phyloP scores from a whole-genome alignment of 805 yeast genomes.

The Pichia paraexigua region DNA sequence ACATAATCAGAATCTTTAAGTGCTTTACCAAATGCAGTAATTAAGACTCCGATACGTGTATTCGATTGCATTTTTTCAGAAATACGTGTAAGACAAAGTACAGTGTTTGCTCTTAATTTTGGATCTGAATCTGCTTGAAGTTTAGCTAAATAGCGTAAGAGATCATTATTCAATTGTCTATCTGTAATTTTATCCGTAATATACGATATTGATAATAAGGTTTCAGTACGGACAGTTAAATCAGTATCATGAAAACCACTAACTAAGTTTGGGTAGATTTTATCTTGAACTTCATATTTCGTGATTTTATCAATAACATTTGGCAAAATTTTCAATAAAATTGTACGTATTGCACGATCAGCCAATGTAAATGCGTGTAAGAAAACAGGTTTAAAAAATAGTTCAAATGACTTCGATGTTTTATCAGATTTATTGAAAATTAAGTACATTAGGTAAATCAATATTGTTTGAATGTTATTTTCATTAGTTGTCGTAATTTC shows the following conservation, averaged over 20 bases:
- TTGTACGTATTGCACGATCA: constrained; percentile 71
- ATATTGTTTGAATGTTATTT: constrained; percentile 19
- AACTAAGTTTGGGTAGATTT: constrained; percentile 58
- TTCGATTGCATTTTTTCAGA: constrained; percentile 47
- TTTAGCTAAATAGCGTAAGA: constrained; percentile 72
- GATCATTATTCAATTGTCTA: constrained; percentile 79
- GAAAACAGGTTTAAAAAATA: constrained; percentile 51
- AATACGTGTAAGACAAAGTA: constrained; percentile 59
- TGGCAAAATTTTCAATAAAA: constrained; percentile 60
- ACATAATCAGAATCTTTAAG: constrained; percentile 72
- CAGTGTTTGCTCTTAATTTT: constrained; percentile 70
- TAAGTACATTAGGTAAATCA: constrained; percentile 37
- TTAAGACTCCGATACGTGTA: constrained; percentile 63
- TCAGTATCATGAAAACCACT: constrained; percentile 85
- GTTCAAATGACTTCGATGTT: constrained; percentile 27
- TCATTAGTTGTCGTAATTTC: constrained; percentile 17
- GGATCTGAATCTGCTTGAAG: constrained; percentile 72
- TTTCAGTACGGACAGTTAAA: constrained; percentile 69
- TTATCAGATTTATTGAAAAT: constrained; percentile 21
- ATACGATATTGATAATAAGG: constrained; percentile 53
- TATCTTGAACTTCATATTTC: constrained; percentile 56
- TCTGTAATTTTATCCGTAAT: constrained; percentile 61
- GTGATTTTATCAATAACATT: constrained; percentile 41
- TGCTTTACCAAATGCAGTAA: constrained; percentile 81
- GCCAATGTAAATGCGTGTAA: constrained; percentile 52